Evolutionary conservation across 495 filamentous ascomycete species (phyloP).

Genomic region (Hypoxylon cercidicola): DNA sequence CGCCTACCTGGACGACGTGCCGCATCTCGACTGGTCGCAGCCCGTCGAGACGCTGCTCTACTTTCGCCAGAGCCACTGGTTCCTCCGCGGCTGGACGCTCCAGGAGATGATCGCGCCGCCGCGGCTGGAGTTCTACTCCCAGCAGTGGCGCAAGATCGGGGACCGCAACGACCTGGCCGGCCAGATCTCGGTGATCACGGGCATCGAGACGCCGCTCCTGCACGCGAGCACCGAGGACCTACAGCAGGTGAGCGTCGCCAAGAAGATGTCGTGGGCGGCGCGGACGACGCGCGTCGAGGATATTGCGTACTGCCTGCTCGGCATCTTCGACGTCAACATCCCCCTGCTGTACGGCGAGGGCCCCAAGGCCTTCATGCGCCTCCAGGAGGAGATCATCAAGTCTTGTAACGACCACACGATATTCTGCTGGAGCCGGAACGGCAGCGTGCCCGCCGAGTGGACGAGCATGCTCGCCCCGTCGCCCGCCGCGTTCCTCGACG

Average conservation of each 20-base stretch:
- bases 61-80: slow-evolving; percentile 46
- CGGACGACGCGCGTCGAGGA: slow-evolving; percentile 42
- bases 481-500: slow-evolving; percentile 13
- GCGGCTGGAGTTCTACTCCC: slow-evolving; percentile 46
- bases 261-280: slow-evolving; percentile 45
- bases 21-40: not conserved
- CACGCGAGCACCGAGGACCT: slow-evolving; percentile 18
- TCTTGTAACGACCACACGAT: slow-evolving; percentile 39
- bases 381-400: slow-evolving; percentile 47
- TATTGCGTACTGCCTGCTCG: slow-evolving; percentile 46
- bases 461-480: slow-evolving; percentile 27
- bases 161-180: slow-evolving; percentile 37
- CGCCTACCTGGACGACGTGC: slow-evolving; percentile 42
- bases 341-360: slow-evolving; percentile 48
- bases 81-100: slow-evolving; percentile 54
- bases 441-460: slow-evolving; percentile 10
- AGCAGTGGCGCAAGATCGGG: slow-evolving; percentile 46
- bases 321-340: slow-evolving; percentile 47
- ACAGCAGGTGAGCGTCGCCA: slow-evolving; percentile 33
- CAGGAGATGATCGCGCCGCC: slow-evolving; percentile 51
- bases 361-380: slow-evolving; percentile 39
- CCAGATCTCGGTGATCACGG: slow-evolving; percentile 44
- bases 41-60: not conserved
- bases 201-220: slow-evolving; percentile 42
- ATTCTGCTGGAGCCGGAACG: slow-evolving; percentile 33